Conservation (phyloP, 2,329 filamentous ascomycete species). For the Aureobasidium vineae region DNA sequence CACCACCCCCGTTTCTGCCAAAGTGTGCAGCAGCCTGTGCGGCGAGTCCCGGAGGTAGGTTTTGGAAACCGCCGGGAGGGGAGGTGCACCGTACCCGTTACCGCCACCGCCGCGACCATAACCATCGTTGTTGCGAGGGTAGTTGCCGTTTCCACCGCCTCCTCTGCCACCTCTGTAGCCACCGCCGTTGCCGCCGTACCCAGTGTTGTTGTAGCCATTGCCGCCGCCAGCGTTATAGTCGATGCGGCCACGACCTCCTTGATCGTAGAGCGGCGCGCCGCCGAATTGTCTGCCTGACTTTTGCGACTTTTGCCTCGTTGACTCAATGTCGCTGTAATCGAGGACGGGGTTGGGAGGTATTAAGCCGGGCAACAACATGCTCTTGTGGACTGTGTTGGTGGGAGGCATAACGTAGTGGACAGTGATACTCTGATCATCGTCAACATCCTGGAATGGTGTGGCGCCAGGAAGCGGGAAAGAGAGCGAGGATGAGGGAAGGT, state of each 20-base stretch:
- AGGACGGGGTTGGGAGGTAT: slow-evolving; percentile 70
- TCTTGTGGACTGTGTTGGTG: slow-evolving; percentile 75
- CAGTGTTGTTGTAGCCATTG: slow-evolving; percentile 30
- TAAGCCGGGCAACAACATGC: slow-evolving; percentile 85
- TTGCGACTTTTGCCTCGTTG: slow-evolving; percentile 64
- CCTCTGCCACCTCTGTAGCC: slow-evolving; percentile 29
- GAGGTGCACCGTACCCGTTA: slow-evolving; percentile 29
- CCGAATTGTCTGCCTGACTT: slow-evolving; percentile 68
- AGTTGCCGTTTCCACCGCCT: slow-evolving; percentile 30
- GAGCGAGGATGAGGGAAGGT: slow-evolving; percentile 81
- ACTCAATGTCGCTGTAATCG: slow-evolving; percentile 71
- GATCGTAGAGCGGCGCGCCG: slow-evolving; percentile 60
- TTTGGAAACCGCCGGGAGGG: slow-evolving; percentile 32
- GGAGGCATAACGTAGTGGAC: slow-evolving; percentile 83
- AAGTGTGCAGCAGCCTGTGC: slow-evolving; percentile 38
- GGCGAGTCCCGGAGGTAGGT: slow-evolving; percentile 38
- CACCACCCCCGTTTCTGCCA: slow-evolving; percentile 31
- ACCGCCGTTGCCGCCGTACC: slow-evolving; percentile 29
- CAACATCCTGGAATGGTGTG: slow-evolving; percentile 65
- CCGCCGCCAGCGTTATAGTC: slow-evolving; percentile 23
- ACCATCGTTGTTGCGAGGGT: slow-evolving; percentile 28
- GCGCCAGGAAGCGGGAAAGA: slow-evolving; percentile 71
- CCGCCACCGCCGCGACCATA: slow-evolving; percentile 23
- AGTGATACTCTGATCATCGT: slow-evolving; percentile 84
- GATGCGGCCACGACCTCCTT: slow-evolving; percentile 43